Percentiles rank a stretch among this genome's conserved stretches.
Conservation (phyloP, 2,329 filamentous ascomycete species). For the Talaromyces piceae region DNA sequence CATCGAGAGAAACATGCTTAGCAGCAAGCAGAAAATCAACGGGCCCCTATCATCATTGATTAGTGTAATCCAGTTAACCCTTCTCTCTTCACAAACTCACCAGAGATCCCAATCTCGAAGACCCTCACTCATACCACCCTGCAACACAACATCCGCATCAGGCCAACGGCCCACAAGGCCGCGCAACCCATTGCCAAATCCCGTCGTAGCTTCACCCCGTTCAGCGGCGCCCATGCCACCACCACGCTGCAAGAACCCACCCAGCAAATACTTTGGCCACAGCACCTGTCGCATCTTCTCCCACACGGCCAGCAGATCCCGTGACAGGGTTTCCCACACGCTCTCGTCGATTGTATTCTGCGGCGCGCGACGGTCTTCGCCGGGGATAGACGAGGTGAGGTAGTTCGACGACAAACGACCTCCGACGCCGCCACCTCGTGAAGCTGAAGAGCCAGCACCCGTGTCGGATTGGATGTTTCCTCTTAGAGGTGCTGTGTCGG, state of each 20-base stretch:
- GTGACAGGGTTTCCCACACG: conserved; percentile 93
- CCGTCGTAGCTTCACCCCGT: conserved; percentile 43
- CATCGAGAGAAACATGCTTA: conserved; percentile 82
- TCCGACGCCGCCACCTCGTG: conserved; percentile 29
- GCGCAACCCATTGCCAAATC: conserved; percentile 43
- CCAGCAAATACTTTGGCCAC: conserved; percentile 88
- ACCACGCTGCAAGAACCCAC: conserved; percentile 54
- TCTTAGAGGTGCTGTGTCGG: conserved; percentile 70
- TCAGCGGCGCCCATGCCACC: conserved; percentile 49
- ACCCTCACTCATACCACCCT: conserved; percentile 75
- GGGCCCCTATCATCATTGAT: conserved; percentile 58
- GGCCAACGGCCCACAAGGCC: conserved; percentile 58
- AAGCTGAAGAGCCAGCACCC: conserved; percentile 21
- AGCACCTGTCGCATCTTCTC: conserved; percentile 97
- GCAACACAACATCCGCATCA: conserved; percentile 58
- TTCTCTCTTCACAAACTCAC: conserved; percentile 30
- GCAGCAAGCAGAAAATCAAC: conserved; percentile 81
- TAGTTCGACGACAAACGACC: conserved; percentile 63
- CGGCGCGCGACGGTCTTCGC: conserved; percentile 83
- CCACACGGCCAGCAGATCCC: conserved; percentile 89
- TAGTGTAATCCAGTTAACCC: background rate
- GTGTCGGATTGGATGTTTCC: conserved; percentile 68
- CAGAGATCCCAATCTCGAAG: conserved; percentile 96
- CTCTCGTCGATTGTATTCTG: conserved; percentile 94
- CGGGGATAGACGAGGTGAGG: conserved; percentile 80